Base-by-base conservation (phyloP, 192 early-diverging fungal species). In the Umbelopsis vinacea region DNA sequence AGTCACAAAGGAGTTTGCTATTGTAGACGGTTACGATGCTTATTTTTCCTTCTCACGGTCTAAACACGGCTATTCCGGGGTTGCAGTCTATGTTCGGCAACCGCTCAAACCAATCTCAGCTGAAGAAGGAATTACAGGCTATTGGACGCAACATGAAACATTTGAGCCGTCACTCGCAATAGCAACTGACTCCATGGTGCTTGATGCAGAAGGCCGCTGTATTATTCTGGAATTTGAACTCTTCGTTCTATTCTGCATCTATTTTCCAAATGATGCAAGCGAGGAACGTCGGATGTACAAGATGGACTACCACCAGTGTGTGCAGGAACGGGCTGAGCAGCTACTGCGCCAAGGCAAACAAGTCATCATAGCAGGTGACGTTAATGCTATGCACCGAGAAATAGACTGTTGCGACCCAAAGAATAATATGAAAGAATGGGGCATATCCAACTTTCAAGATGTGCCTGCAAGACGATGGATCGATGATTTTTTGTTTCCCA, bases 181-280 rank as follows among this genome's bases (percentile, higher is more conserved):
- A 29, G 52, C 54, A 24, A 72, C 69, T 0, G 50, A 79, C 2
- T 57, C 78, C 2, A 72, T 79, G 19, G 73, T 81, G 37, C 60
- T 95, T 26, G 92, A 94, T 70, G 73, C 74, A 1, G 93, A 95
- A 82, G 94, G 92, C 0, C 82, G 93, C 1, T 84, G 87, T 37
- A 24, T 94, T 4, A 80, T 93, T 38, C 80, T 92, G 4, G 94
- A 95, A 52, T 91, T 93, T 84, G 79, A 80, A 0, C 67, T 87
- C 3, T 94, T 95, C 83, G 86, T 94, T 17, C 76, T 95, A 6
- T 84, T 93, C 71, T 93, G 94, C 70, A 72, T 89, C n/a, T 91
- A 92, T 52, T 90, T 86, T 66, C 90, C 90, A 4, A 84, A 86
- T 66, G 85, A 85, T 35, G 79, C 82, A 11, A 75, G 75, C 12